Conservation (phyloP, 2,329 filamentous ascomycete species). For the Pseudogymnoascus sp. region DNA sequence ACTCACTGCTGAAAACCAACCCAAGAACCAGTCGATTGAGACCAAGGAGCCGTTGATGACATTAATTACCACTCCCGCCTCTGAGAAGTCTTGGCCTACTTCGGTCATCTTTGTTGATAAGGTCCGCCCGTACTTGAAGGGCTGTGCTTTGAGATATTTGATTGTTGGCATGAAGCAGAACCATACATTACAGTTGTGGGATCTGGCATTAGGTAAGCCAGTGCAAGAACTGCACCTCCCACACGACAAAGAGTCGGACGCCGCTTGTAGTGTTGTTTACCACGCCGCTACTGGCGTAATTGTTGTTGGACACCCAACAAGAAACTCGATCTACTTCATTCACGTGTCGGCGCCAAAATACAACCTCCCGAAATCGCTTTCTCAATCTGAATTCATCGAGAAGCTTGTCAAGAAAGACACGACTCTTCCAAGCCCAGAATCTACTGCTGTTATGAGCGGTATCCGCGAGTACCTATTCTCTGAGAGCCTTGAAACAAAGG, state of each 20-base stretch:
- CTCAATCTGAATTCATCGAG: conserved; percentile 81
- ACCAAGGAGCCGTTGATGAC: conserved; percentile 82
- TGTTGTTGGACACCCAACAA: conserved; percentile 87
- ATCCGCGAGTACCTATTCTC: conserved; percentile 91
- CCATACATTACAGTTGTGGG: conserved; percentile 96
- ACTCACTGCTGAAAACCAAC: conserved; percentile 48
- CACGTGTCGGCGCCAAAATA: conserved; percentile 93
- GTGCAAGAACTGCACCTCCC: conserved; percentile 97
- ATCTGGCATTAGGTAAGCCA: conserved; percentile 87
- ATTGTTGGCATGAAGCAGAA: conserved; percentile 99
- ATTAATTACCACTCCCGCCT: conserved; percentile 75
- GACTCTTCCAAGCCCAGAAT: conserved; percentile 75
- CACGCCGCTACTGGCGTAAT: conserved; percentile 90
- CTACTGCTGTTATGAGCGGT: conserved; percentile 94
- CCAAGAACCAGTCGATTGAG: conserved; percentile 54
- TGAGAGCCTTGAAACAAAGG: conserved; percentile 6
- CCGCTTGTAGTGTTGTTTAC: conserved; percentile 95
- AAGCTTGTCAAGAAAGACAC: conserved; percentile 66
- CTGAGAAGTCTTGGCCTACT: conserved; percentile 93
- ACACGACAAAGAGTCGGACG: conserved; percentile 91
- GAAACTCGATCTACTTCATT: conserved; percentile 96
- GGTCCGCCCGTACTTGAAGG: conserved; percentile 84
- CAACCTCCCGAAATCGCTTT: conserved; percentile 66
- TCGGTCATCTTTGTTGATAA: conserved; percentile 96
- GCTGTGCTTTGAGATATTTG: conserved; percentile 85